phyloP scores from a whole-genome alignment of 441 rosid species.

The Viola pubescens region DNA sequence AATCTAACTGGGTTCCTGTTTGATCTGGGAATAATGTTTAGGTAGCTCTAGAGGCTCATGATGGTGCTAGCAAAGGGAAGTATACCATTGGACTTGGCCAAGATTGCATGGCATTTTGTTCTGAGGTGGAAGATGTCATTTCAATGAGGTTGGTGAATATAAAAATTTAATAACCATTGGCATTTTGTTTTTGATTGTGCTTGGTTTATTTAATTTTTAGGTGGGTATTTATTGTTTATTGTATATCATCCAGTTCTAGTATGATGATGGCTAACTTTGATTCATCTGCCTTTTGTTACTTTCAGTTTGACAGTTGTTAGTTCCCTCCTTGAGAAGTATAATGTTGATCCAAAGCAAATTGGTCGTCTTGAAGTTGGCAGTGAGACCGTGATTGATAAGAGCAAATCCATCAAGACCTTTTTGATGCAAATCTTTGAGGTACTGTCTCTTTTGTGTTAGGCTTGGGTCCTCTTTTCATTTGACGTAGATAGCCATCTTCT shows the following conservation, averaged over 20 bases:
- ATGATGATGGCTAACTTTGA: background rate
- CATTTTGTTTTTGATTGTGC: background rate
- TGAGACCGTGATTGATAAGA: constrained; percentile 97
- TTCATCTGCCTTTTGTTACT: background rate
- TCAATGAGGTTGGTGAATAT: constrained; percentile 71
- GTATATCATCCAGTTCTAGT: too few relatives aligned
- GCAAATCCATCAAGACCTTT: constrained; percentile 97
- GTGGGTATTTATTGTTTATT: too few relatives aligned
- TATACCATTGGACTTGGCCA: constrained; percentile 99
- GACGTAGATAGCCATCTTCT: too few relatives aligned
- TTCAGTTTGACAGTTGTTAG: constrained; percentile 79
- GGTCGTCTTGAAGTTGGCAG: constrained; percentile 99
- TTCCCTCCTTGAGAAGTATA: constrained; percentile 83
- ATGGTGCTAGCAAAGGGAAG: constrained; percentile 93
- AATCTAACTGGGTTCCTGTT: background rate
- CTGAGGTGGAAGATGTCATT: constrained; percentile 98
- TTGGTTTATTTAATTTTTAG: background rate
- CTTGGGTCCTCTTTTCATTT: too few relatives aligned
- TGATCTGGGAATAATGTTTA: constrained; percentile 17
- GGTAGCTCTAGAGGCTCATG: constrained; percentile 92
- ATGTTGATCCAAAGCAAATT: constrained; percentile 79
- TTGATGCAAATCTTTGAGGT: constrained; percentile 99
- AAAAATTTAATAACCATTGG: background rate
- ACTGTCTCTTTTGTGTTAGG: background rate
- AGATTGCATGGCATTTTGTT: constrained; percentile 92